A percentile compares a stretch with the other conserved stretches of the same genome.
These are phyloP conservation scores for Beauveria pseudobassiana DNA, from an alignment of 2,329 filamentous ascomycete species.

Conservation along the genomic window DNA sequence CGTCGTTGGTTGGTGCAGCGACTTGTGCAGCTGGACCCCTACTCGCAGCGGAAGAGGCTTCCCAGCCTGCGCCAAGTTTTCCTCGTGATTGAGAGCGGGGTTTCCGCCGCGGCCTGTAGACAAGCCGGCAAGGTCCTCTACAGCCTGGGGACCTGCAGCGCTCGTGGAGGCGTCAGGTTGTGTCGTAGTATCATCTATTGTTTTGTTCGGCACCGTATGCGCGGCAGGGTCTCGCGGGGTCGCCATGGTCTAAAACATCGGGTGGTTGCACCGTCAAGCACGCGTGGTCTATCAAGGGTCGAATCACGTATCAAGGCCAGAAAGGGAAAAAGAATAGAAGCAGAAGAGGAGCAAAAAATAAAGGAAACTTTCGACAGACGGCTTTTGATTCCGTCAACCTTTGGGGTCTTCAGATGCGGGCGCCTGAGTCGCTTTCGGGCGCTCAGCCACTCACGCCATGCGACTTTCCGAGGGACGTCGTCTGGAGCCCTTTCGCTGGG, in stretches of 20 bases:
- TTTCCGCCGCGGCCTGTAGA: constrained; percentile 32
- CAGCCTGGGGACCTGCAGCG: neutral
- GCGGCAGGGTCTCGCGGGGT: constrained; percentile 8
- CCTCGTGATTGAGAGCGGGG: constrained; percentile 30
- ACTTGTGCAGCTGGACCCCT: neutral
- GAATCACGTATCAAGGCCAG: neutral
- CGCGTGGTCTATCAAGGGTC: neutral
- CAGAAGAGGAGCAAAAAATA: neutral
- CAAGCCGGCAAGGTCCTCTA: neutral
- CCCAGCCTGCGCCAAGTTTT: constrained; percentile 40
- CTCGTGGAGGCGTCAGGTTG: neutral
- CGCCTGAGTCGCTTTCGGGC: neutral
- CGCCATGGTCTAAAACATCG: constrained; percentile 6
- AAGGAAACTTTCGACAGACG: neutral
- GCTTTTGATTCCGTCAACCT: neutral
- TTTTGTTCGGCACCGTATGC: neutral
- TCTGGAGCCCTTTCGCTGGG: neutral
- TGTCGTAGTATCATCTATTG: neutral
- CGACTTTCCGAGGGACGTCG: neutral
- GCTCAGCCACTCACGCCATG: neutral
- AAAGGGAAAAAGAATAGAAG: no score
- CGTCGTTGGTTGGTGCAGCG: constrained; percentile 22
- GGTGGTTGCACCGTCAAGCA: neutral
- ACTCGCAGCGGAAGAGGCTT: constrained; percentile 36
- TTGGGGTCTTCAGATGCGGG: neutral